Conservation (phyloP, 2,329 filamentous ascomycete species). For the Tolypocladium paradoxum region DNA sequence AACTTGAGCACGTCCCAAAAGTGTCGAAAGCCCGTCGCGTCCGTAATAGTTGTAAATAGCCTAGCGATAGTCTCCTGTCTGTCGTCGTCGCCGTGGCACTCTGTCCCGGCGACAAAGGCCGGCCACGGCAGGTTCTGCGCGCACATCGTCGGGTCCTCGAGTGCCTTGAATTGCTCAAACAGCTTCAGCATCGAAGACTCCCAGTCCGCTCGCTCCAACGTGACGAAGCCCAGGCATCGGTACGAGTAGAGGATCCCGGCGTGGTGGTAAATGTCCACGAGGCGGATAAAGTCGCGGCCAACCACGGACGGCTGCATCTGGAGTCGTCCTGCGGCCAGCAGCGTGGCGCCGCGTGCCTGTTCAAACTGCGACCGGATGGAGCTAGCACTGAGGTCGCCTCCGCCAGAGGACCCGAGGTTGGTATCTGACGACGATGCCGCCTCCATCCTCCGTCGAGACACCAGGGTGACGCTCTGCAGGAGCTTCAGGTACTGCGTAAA, state of each 20-base stretch:
- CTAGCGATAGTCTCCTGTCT: conserved; percentile 8
- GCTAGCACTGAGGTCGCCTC: not conserved
- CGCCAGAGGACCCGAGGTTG: not conserved
- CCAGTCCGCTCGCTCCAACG: conserved; percentile 6
- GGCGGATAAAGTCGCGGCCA: conserved; percentile 14
- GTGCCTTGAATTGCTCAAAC: conserved; percentile 10
- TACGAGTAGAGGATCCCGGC: conserved; percentile 16
- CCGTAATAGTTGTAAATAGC: conserved; percentile 8
- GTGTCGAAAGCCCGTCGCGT: conserved; percentile 13
- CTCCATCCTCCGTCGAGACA: conserved; percentile 5
- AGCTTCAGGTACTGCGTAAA: conserved; percentile 15
- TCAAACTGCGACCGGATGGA: conserved; percentile 12
- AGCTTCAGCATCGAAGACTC: conserved; percentile 7
- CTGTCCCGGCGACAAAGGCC: conserved; percentile 16
- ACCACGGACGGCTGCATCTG: conserved; percentile 7
- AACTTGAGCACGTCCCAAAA: conserved; percentile 12
- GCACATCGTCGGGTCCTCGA: conserved; percentile 13
- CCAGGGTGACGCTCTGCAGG: conserved; percentile 10
- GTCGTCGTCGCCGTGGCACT: conserved; percentile 11
- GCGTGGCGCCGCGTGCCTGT: conserved; percentile 14
- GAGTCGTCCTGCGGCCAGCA: conserved; percentile 15
- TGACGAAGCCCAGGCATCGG: conserved; percentile 13
- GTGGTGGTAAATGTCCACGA: conserved; percentile 18
- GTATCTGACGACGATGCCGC: not conserved
- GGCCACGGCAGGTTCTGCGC: conserved; percentile 20